Evolutionary conservation across 352 stramenopile species (phyloP).

Genomic region (Globisporangium parvum): DNA sequence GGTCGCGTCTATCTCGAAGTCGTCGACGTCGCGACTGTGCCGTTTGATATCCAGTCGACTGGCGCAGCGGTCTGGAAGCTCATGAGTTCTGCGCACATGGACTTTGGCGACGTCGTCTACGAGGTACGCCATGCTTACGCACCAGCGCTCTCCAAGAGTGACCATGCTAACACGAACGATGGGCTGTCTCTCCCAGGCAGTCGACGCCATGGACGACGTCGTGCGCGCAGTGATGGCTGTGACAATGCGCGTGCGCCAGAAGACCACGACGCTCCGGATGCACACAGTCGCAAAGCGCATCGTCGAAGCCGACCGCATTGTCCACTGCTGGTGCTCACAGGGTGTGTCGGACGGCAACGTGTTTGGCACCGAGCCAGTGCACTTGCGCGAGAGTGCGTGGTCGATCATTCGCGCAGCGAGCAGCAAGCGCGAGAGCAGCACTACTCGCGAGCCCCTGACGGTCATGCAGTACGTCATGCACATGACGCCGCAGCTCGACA

Average conservation of each 20-base stretch:
- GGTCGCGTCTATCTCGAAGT: conserved; percentile 7
- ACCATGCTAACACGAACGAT: neutral
- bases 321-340: conserved; percentile 1
- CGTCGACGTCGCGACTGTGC: neutral
- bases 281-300: conserved; percentile 2
- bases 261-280: neutral
- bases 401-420: neutral
- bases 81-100: neutral
- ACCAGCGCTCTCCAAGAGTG: neutral
- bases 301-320: conserved; percentile 6
- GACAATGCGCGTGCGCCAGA: neutral
- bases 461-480: conserved; percentile 6
- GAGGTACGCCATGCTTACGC: neutral
- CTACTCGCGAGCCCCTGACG: neutral
- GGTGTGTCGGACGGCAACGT: conserved; percentile 1
- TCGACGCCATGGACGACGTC: conserved; percentile 1
- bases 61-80: conserved; percentile 6
- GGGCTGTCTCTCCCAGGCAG: neutral
- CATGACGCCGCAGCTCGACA: conserved; percentile 4
- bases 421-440: neutral
- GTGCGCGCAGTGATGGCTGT: conserved; percentile 1
- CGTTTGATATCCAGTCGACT: neutral
- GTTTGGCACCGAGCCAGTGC: conserved; percentile 2
- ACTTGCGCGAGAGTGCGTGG: conserved; percentile 4
- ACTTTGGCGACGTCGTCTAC: conserved; percentile 1